Evolutionary conservation across 192 early-diverging fungal genomes (phyloP).

Genomic region (Obelidium mucronatum): DNA sequence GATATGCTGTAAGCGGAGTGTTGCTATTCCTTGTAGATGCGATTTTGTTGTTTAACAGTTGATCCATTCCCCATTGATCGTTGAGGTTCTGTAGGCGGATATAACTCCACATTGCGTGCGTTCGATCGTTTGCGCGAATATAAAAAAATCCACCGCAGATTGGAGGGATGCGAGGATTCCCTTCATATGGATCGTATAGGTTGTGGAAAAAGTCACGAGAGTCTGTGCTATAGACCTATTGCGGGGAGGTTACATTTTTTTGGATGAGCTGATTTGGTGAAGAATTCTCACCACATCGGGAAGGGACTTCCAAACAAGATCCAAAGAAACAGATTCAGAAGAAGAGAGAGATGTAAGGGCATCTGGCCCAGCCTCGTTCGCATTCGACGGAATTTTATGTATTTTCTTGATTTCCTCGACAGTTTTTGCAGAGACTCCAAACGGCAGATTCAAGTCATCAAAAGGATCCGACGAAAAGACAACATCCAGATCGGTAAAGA

Average conservation of each 20-base stretch:
- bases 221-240: conserved; percentile 26
- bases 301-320: not conserved
- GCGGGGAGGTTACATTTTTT: not conserved
- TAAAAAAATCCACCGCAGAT: conserved; percentile 40
- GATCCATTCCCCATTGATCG: conserved; percentile 34
- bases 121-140: conserved; percentile 12
- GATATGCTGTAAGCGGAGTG: not conserved
- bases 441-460: conserved; percentile 18
- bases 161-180: conserved; percentile 19
- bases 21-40: not conserved
- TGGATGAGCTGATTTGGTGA: not conserved
- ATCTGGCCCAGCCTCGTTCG: no score
- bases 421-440: not conserved
- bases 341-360: no score
- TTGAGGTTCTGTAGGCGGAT: conserved; percentile 3
- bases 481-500: conserved; percentile 32
- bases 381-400: not conserved
- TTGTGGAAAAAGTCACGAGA: conserved; percentile 19
- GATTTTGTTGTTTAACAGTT: not conserved
- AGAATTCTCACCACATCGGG: not conserved
- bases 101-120: not conserved
- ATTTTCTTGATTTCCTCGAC: not conserved
- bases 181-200: conserved; percentile 28
- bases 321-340: not conserved
- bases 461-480: conserved; percentile 18